These are phyloP conservation scores for Pseudogymnoascus sp. DNA, from an alignment of 2,329 filamentous ascomycete genomes.

Conservation along the genomic window DNA sequence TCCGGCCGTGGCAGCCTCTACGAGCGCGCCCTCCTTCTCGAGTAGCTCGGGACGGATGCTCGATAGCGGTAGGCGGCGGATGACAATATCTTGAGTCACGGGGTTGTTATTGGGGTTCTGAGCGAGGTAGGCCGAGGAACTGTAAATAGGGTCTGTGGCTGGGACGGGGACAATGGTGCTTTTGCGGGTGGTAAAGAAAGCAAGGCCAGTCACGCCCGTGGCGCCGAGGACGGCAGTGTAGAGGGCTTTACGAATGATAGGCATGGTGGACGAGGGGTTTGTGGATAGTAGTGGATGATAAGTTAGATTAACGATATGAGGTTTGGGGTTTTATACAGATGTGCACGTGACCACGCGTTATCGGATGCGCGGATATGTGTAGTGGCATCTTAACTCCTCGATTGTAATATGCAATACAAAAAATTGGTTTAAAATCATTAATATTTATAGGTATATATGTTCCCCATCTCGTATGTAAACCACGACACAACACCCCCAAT, in stretches of 20 bases:
- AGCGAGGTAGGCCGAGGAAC: slow-evolving; percentile 45
- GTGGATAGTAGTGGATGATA: background rate
- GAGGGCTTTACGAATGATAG: slow-evolving; percentile 9
- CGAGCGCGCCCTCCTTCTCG: slow-evolving; percentile 51
- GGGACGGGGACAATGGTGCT: slow-evolving; percentile 42
- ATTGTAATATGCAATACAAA: background rate
- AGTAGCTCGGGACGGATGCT: slow-evolving; percentile 59
- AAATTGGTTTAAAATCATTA: background rate
- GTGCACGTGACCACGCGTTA: background rate
- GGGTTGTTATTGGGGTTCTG: slow-evolving; percentile 58
- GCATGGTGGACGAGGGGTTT: background rate
- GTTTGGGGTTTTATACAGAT: background rate
- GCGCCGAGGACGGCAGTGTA: slow-evolving; percentile 18
- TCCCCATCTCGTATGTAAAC: background rate
- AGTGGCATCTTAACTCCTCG: background rate
- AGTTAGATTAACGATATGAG: background rate
- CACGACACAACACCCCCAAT: background rate
- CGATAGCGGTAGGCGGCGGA: slow-evolving; percentile 53
- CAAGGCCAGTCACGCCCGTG: slow-evolving; percentile 17
- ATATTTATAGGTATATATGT: background rate
- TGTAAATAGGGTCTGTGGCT: slow-evolving; percentile 54
- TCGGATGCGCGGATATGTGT: background rate
- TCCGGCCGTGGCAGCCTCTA: slow-evolving; percentile 58
- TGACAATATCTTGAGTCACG: slow-evolving; percentile 54
- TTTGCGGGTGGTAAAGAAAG: slow-evolving; percentile 18